A percentile compares a stretch with the other conserved stretches of the same genome.
Evolutionary conservation across 2,329 filamentous ascomycete species (phyloP).

Genomic region (Claviceps sp.): DNA sequence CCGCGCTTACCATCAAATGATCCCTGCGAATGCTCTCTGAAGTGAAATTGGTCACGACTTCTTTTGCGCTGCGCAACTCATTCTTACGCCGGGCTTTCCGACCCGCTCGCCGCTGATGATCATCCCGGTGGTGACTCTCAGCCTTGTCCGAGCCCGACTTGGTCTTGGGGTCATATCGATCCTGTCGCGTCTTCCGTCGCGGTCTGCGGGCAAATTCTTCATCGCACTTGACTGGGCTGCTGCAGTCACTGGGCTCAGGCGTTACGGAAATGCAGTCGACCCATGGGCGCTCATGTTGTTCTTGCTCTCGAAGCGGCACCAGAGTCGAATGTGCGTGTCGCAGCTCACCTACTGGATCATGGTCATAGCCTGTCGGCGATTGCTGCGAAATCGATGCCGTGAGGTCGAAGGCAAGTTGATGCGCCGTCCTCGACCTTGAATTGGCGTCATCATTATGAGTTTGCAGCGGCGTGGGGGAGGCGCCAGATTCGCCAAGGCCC

Average conservation of each 20-base stretch:
- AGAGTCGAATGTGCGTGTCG: not conserved
- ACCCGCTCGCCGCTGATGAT: not conserved
- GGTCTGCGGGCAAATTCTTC: constrained; percentile 6
- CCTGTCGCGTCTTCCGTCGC: constrained; percentile 9
- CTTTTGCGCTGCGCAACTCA: constrained; percentile 23
- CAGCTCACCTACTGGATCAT: not conserved
- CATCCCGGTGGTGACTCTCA: not conserved
- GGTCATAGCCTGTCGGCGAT: not conserved
- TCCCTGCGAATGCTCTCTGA: constrained; percentile 19
- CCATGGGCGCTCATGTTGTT: not conserved
- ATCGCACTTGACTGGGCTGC: not conserved
- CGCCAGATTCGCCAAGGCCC: not conserved
- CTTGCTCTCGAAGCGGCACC: not conserved
- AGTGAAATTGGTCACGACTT: constrained; percentile 41
- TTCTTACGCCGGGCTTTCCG: constrained; percentile 9
- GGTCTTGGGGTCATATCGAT: constrained; percentile 7
- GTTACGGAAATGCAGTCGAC: too few relatives aligned
- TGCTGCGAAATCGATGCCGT: not conserved
- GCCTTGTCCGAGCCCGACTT: not conserved
- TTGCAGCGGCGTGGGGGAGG: not conserved
- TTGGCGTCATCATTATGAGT: not conserved
- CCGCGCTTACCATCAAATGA: constrained; percentile 2
- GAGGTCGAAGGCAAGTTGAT: not conserved
- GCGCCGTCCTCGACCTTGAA: not conserved
- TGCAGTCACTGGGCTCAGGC: not conserved